phyloP scores from a whole-genome alignment of 1,284 basidiomycete species.

The Irpex lacteus region DNA sequence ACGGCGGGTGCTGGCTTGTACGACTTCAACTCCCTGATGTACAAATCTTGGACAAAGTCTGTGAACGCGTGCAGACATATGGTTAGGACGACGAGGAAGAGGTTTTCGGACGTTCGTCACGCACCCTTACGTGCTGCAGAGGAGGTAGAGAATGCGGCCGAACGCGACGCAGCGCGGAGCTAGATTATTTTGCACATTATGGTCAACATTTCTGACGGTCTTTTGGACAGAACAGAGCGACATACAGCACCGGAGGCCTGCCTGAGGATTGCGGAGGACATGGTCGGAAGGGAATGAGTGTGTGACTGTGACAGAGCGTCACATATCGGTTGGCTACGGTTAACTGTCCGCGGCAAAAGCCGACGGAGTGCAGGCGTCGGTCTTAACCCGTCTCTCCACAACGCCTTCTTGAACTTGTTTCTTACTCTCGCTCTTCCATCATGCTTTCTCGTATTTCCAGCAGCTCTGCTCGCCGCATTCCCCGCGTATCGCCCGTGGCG shows the following conservation, averaged over 20 bases:
- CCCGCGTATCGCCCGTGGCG: constrained; percentile 32
- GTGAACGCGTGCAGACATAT: constrained; percentile 8
- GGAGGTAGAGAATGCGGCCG: constrained; percentile 62
- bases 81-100: not conserved
- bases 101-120: constrained; percentile 23
- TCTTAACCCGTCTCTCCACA: not conserved
- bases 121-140: constrained; percentile 68
- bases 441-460: constrained; percentile 45
- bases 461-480: constrained; percentile 40
- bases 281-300: constrained; percentile 41
- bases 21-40: constrained; percentile 85
- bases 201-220: constrained; percentile 5
- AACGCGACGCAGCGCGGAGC: constrained; percentile 37
- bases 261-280: constrained; percentile 56
- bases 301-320: constrained; percentile 24
- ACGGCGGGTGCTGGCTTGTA: constrained; percentile 75
- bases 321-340: constrained; percentile 27
- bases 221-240: constrained; percentile 15
- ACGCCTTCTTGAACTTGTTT: constrained; percentile 1
- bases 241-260: constrained; percentile 50
- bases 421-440: constrained; percentile 7
- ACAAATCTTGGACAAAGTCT: constrained; percentile 94
- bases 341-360: constrained; percentile 13
- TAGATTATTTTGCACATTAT: constrained; percentile 18
- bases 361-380: constrained; percentile 4